Conservation (phyloP, 2,329 filamentous ascomycete species). For the Xylariaceae sp. region DNA sequence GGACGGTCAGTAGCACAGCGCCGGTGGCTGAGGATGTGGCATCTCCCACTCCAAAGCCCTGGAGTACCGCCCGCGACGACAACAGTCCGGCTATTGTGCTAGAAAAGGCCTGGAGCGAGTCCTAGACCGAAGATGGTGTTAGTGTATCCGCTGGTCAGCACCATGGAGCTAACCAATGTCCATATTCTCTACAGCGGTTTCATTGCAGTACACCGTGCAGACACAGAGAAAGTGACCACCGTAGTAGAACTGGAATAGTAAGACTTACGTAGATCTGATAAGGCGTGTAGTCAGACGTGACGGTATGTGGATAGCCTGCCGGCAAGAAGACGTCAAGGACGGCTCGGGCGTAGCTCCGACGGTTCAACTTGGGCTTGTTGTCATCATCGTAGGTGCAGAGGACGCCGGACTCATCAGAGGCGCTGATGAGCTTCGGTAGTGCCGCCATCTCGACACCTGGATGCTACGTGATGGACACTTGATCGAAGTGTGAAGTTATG, state of each 20-base stretch:
- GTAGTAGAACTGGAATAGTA: neutral
- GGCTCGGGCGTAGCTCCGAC: slow-evolving; percentile 32
- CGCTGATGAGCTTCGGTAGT: slow-evolving; percentile 24
- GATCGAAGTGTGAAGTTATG: too few relatives aligned
- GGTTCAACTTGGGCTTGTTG: slow-evolving; percentile 37
- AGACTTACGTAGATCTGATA: slow-evolving; percentile 52
- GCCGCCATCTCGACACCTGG: slow-evolving; percentile 4
- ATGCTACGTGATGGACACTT: neutral
- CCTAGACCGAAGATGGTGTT: slow-evolving; percentile 34
- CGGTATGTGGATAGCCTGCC: slow-evolving; percentile 81
- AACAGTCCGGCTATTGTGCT: slow-evolving; percentile 76
- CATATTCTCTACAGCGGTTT: neutral
- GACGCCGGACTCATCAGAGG: slow-evolving; percentile 28
- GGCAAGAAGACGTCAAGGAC: slow-evolving; percentile 74
- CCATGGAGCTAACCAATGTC: neutral
- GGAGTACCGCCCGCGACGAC: slow-evolving; percentile 75
- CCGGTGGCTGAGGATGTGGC: slow-evolving; percentile 72
- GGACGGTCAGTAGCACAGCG: slow-evolving; percentile 75
- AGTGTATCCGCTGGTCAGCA: neutral
- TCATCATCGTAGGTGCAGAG: slow-evolving; percentile 50
- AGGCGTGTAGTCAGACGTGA: slow-evolving; percentile 77
- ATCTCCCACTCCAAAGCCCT: slow-evolving; percentile 78
- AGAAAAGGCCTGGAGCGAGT: slow-evolving; percentile 80
- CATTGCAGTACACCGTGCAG: neutral
- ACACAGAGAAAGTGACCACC: neutral